Percentiles rank a stretch among this genome's conserved stretches.
These are phyloP conservation scores for Amaranthus cruentus DNA, from an alignment of 148 eudicot species.

Conservation along the genomic window DNA sequence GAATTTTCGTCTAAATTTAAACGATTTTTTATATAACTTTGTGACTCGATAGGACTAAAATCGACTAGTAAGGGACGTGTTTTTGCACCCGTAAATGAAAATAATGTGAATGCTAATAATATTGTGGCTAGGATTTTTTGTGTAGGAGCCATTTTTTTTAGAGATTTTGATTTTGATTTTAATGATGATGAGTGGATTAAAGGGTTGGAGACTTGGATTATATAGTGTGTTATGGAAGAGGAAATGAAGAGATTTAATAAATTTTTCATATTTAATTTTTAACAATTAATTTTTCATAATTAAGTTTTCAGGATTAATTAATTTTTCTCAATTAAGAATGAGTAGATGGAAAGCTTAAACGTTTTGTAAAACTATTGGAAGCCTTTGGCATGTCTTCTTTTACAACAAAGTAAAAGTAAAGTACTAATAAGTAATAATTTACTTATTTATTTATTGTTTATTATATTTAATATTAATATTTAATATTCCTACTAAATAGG, in stretches of 20 bases:
- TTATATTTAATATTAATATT: too few species aligned
- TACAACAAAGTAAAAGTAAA: too few species aligned
- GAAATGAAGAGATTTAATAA: slow-evolving; percentile 15
- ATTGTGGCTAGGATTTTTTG: background rate
- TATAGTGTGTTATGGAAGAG: slow-evolving; percentile 8
- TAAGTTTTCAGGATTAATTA: too few species aligned
- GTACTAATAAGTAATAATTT: too few species aligned
- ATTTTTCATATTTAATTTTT: too few species aligned
- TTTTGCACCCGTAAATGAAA: background rate
- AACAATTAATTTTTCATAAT: background rate
- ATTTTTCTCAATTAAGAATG: background rate
- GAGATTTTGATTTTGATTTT: background rate
- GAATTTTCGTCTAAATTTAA: slow-evolving; percentile 20
- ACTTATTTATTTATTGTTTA: too few species aligned
- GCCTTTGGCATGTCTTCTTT: too few species aligned
- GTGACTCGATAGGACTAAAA: slow-evolving; percentile 4
- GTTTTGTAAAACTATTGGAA: background rate
- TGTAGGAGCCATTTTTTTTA: slow-evolving; percentile 7
- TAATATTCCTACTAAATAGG: too few species aligned
- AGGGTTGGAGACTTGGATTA: slow-evolving; percentile 2
- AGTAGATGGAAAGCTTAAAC: slow-evolving; percentile 3
- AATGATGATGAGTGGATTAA: background rate
- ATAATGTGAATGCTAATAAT: background rate
- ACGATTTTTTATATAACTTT: slow-evolving; percentile 4
- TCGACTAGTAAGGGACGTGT: slow-evolving; percentile 5